Base-by-base conservation (phyloP, 2,329 filamentous ascomycete species). In the Botrytis aclada region DNA sequence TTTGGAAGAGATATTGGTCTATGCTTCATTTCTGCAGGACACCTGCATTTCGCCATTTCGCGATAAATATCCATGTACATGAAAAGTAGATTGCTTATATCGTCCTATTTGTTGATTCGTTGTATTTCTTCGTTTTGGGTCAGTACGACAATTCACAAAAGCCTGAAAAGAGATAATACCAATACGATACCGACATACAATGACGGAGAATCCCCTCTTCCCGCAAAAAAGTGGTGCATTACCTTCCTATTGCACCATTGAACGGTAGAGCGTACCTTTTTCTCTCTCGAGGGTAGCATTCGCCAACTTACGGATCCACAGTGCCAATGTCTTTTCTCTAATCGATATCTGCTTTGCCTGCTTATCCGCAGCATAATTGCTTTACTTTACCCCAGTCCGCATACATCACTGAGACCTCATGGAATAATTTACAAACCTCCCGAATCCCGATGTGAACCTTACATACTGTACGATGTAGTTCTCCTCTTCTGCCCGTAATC, bases 31-130 rank as follows among this genome's bases (percentile, higher is more conserved):
- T 47, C 63, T 72, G 71, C 64, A 69, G 64, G 43, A 69, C 71
- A 72, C 71, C 71, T 51, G 37, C 70, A 71, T 71, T 69, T 69
- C 51, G 47, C 51, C 66, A 56, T 56, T 65, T 65, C 45, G 37
- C 64, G 37, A 69, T 72, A 72, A 37, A 69, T 51, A 72, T 41
- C 71, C 71, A 72, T 72, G 70, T 67, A 56, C n/a, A 69, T 56
- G 51, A 37, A 69, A 25, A 25, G 34, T 56, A 69, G 45, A 67
- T 41, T 67, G 64, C 34, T 20, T 54, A 4, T 25, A 54, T 54
- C 45, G 37, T 67, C 25, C 34, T 41, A 56, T 56, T 67, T 25
- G 65, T 37, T 64, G 56, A 51, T 51, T 54, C 32, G 47, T 9
- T 43, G 51, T 32, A 14, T 43, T n/a, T 43, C 25, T n/a, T 60